Base-by-base conservation (phyloP, 352 stramenopile species). In the Globisporangium rhizosaccharum region DNA sequence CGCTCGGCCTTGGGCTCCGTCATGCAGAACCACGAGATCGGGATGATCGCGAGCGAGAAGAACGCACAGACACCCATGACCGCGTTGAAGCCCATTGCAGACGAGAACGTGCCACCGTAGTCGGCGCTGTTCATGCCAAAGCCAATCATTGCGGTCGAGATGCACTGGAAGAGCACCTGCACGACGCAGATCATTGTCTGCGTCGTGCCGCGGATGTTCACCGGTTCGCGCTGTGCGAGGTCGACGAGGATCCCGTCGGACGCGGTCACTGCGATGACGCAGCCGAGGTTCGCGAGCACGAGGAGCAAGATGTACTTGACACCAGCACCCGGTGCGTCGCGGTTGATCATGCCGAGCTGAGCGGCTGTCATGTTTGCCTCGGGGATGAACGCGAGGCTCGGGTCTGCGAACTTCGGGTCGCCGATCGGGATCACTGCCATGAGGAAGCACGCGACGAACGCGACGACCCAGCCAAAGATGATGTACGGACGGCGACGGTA, bases 391-490 rank as follows among this genome's bases (percentile, higher is more conserved):
- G 70, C 67, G 30, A 75, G 67, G 18, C 51, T 57, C 12, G 67
- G 65, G 55, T 88, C 75, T 8, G 63, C 46, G 63, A 82, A 90
- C 67, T 90, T 86, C 44, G 80, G 78, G 1, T 71, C 62, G 18
- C 67, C 67, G n/a, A 84, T 61, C 1, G 70, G 57, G 26, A 79
- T 46, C 11, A 66, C 60, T 0, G 75, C 73, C 63, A 85, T 67
- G 11, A 72, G 41, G 33, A 82, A 64, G 45, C 60, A 76, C 33
- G 63, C 72, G 25, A 71, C 30, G 2, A 64, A 51, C 14, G 61
- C 71, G 17, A 87, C 47, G 15, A 61, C 18, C 76, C 79, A 88
- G n/a, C 87, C 88, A 53, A 94, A 73, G 12, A 90, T 23, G 26
- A 83, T 71, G 55, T 84, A 84, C 25, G 72, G 73, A 1, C 70